phyloP scores from a whole-genome alignment of 2,329 filamentous ascomycete species.

The Pyrenochaeta sp. region DNA sequence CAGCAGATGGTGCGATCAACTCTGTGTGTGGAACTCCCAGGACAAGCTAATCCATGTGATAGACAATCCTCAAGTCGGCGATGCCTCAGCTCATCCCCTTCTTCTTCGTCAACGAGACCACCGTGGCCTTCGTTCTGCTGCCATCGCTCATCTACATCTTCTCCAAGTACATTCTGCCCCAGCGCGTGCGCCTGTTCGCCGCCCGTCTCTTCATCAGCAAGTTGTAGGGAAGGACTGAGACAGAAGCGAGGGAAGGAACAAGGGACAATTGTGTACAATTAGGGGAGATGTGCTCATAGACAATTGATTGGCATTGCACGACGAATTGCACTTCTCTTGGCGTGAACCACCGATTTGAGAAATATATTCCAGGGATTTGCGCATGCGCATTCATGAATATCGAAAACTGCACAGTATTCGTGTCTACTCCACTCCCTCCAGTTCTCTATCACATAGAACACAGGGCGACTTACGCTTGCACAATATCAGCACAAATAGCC shows the following conservation, averaged over 20 bases:
- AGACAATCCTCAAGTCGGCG: conserved; percentile 53
- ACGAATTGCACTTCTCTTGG: not conserved
- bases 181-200: conserved; percentile 52
- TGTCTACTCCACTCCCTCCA: too few species aligned
- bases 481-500: too few species aligned
- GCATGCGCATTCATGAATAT: too few species aligned
- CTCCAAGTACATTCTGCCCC: conserved; percentile 55
- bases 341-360: too few species aligned
- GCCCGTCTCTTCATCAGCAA: conserved; percentile 57
- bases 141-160: conserved; percentile 55
- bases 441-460: too few species aligned
- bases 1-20: conserved; percentile 44
- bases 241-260: conserved; percentile 6
- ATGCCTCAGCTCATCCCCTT: conserved; percentile 57
- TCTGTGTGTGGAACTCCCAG: not conserved
- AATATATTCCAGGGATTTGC: too few species aligned
- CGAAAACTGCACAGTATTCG: too few species aligned
- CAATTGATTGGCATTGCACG: conserved; percentile 39
- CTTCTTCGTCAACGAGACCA: conserved; percentile 57
- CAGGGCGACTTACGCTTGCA: too few species aligned
- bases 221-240: conserved; percentile 41
- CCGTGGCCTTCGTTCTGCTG: conserved; percentile 52
- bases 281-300: conserved; percentile 46
- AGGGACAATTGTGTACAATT: conserved; percentile 41
- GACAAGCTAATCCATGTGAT: conserved; percentile 22